These are phyloP conservation scores for Thalassiosira mediterranea DNA, from an alignment of 352 stramenopile species.

Conservation along the genomic window DNA sequence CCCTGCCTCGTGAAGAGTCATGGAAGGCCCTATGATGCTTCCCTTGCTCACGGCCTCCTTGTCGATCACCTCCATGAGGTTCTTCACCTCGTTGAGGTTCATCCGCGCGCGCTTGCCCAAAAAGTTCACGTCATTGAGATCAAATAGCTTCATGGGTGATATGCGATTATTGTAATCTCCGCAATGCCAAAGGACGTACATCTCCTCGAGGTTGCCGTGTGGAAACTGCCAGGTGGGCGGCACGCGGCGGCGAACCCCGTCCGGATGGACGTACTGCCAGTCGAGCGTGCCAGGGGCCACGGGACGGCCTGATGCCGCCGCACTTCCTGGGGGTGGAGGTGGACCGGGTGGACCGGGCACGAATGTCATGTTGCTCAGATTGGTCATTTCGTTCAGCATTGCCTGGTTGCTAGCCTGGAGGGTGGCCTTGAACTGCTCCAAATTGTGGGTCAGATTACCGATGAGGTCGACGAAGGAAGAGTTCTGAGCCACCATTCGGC, in stretches of 20 bases:
- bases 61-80: slow-evolving; percentile 11
- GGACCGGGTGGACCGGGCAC: background rate
- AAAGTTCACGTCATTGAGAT: slow-evolving; percentile 16
- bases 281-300: background rate
- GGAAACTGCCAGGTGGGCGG: slow-evolving; percentile 29
- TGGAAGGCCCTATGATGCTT: background rate
- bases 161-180: slow-evolving; percentile 25
- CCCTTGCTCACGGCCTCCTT: slow-evolving; percentile 16
- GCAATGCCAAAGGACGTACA: slow-evolving; percentile 38
- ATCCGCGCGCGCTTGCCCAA: slow-evolving; percentile 19
- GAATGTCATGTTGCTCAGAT: background rate
- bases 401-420: slow-evolving; percentile 22
- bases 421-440: slow-evolving; percentile 20
- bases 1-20: background rate
- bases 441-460: background rate
- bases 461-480: slow-evolving; percentile 24
- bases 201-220: slow-evolving; percentile 14
- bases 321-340: background rate
- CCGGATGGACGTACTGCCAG: slow-evolving; percentile 17
- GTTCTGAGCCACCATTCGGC: slow-evolving; percentile 27
- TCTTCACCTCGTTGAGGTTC: slow-evolving; percentile 14
- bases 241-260: slow-evolving; percentile 5
- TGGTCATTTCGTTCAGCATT: slow-evolving; percentile 30
- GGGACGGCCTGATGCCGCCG: background rate
- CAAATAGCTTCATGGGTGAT: slow-evolving; percentile 30